Evolutionary conservation across 208 protist species (phyloP).

Genomic region (Acanthamoeba sp.): DNA sequence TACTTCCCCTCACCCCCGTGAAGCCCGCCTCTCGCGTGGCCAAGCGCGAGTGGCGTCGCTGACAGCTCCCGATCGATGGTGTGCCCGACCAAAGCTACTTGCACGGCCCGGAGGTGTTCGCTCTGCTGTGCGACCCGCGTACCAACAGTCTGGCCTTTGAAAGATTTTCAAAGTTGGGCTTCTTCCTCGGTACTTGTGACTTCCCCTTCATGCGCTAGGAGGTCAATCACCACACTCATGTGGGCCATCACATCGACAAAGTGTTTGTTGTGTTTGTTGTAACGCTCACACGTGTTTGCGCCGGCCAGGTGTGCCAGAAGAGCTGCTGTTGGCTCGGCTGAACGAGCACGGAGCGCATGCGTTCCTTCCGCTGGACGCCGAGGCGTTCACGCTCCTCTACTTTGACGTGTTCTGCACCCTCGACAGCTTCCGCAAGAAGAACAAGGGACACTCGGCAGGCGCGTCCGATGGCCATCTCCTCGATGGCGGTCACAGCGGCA

Average conservation of each 20-base stretch:
- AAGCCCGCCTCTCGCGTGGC: too few relatives aligned
- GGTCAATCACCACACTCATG: background rate
- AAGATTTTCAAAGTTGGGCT: slow-evolving; percentile 49
- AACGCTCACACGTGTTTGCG: background rate
- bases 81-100: background rate
- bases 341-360: background rate
- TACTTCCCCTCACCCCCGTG: background rate
- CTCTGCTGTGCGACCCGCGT: background rate
- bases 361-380: slow-evolving; percentile 24
- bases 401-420: slow-evolving; percentile 30
- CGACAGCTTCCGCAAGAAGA: slow-evolving; percentile 41
- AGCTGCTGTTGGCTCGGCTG: background rate
- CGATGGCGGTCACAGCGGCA: background rate
- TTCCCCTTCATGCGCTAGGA: background rate
- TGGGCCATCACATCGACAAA: background rate
- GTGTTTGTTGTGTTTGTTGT: background rate
- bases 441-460: background rate
- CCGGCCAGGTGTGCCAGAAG: background rate
- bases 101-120: slow-evolving; percentile 34
- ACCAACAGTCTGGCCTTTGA: slow-evolving; percentile 36
- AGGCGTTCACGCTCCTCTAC: slow-evolving; percentile 50
- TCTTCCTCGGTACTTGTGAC: background rate
- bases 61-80: background rate
- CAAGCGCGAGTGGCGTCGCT: too few relatives aligned
- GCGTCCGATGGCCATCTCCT: background rate